Base-by-base conservation (phyloP, 1,284 basidiomycete genomes). In the Cutaneotrichosporon mucoides region DNA sequence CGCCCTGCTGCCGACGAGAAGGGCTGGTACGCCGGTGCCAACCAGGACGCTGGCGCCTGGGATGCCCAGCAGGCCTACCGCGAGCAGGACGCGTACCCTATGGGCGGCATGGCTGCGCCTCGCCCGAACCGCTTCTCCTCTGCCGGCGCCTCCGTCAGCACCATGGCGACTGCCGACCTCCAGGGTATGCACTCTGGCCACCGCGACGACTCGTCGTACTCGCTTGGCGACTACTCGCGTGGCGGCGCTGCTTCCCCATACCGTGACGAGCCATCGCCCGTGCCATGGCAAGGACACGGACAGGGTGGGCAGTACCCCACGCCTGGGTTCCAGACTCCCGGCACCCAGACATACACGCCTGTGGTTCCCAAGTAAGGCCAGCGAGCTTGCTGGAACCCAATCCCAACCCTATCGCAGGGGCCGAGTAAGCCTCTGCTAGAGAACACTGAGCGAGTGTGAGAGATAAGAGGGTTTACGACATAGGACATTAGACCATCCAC, bases 81-180 rank as follows among this genome's bases (percentile, higher is more conserved):
- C 54, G 68, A 70, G 53, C 59, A 61, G n/a, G n/a, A n/a, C n/a
- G n/a, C n/a, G 55, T 67, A 62, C 64, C 56, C 66, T 4, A 64
- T 68, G 59, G 66, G 59, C 5, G 53, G 43, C 24, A 38, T 55
- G 36, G 45, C 45, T 24, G 60, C 65, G 9, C 68, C 70, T 2
- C 58, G 47, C 15, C 64, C 55, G 15, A 33, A 61, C 12, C 62
- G 68, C 3, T 56, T 57, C n/a, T n/a, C n/a, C 11, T 69, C 69
- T 12, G 45, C 59, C 5, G 64, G 60, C n/a, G 60, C 65, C 4
- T 69, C 67, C 33, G 55, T 73, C 12, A 66, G 63, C 53, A 73
- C 71, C n/a, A 76, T 76, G 66, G 74, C 71, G 5, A 76, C 74
- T 0, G 65, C 68, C 34, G 74, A 75, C 61, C 62, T 76, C 42